These are phyloP conservation scores for Pilasporangium apinafurcum DNA, from an alignment of 352 stramenopile genomes.

Conservation along the genomic window DNA sequence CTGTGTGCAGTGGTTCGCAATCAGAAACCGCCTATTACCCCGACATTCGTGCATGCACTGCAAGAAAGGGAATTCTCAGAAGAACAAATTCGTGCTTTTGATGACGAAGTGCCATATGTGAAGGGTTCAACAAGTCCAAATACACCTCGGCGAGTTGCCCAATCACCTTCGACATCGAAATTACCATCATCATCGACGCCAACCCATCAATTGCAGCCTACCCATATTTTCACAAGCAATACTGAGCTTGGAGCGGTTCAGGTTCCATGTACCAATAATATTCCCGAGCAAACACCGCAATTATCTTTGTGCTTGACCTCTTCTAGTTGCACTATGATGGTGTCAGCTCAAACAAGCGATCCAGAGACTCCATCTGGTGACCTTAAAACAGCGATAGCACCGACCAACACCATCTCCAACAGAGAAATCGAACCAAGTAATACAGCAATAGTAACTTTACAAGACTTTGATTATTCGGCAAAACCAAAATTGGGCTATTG, in stretches of 20 bases:
- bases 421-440: not conserved
- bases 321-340: not conserved
- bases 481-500: conserved; percentile 10
- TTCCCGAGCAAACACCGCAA: no score
- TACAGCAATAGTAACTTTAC: not conserved
- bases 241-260: no score
- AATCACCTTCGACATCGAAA: conserved; percentile 2
- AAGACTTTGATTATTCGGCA: conserved; percentile 10
- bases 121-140: conserved; percentile 9
- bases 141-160: conserved; percentile 4
- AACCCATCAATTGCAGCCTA: not conserved
- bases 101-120: conserved; percentile 34
- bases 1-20: conserved; percentile 29
- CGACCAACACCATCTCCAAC: not conserved
- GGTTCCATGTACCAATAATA: not conserved
- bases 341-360: not conserved
- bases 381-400: not conserved
- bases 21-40: conserved; percentile 30
- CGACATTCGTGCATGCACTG: conserved; percentile 28
- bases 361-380: not conserved
- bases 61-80: conserved; percentile 14
- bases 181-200: not conserved
- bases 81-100: conserved; percentile 20
- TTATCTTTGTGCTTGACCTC: conserved; percentile 1
- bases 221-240: no score